A percentile compares a stretch with the other conserved stretches of the same genome.
Evolutionary conservation across 139 green algal species (phyloP).

Genomic region (Chlamydomonas schloesseri): DNA sequence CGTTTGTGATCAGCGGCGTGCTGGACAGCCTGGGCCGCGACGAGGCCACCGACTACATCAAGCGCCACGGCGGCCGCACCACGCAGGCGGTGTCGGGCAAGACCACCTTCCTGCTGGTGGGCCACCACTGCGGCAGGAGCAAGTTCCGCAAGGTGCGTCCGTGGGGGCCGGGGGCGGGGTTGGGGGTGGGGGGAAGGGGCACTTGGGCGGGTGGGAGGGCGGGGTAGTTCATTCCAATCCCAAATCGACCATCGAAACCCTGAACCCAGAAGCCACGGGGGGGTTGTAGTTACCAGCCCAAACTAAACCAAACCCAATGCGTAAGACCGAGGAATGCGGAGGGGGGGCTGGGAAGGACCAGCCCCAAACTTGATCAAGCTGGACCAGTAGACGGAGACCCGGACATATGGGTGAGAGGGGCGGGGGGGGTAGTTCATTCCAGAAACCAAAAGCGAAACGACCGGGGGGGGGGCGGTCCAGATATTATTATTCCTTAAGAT

Average conservation of each 20-base stretch:
- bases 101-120: constrained; percentile 90
- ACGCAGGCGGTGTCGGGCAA: constrained; percentile 86
- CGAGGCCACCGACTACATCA: constrained; percentile 88
- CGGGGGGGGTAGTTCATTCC: too few relatives aligned
- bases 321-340: background rate
- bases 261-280: too few relatives aligned
- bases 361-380: too few relatives aligned
- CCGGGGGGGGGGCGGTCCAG: too few relatives aligned
- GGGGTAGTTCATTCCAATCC: too few relatives aligned
- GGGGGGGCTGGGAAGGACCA: background rate
- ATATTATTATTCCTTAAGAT: too few relatives aligned
- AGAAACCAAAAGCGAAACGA: too few relatives aligned
- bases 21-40: constrained; percentile 85
- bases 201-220: background rate
- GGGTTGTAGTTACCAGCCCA: too few relatives aligned
- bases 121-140: constrained; percentile 70
- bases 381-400: too few relatives aligned
- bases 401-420: too few relatives aligned
- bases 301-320: too few relatives aligned
- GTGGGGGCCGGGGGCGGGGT: background rate
- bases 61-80: constrained; percentile 82
- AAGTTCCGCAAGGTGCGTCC: constrained; percentile 74
- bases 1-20: constrained; percentile 93
- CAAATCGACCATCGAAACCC: too few relatives aligned
- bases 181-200: background rate